Base-by-base conservation (phyloP, 768 basidiomycete genomes). In the Amanita pallidorosea region DNA sequence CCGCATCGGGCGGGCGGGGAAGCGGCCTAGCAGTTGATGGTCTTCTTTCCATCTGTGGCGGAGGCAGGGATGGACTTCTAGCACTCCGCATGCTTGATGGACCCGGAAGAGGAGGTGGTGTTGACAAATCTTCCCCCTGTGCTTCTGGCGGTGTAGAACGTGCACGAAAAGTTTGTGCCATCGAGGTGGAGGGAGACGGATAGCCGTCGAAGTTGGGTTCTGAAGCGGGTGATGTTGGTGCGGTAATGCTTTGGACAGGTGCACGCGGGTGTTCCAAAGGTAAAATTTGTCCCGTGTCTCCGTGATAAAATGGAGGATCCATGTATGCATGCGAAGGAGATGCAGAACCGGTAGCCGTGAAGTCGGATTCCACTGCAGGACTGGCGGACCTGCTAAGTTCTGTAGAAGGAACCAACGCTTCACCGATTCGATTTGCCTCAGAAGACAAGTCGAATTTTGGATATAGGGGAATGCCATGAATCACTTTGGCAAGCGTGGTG, bases 331-430 rank as follows among this genome's bases (percentile, higher is more conserved):
- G 73, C 0, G 76, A 71, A 11, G 77, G 77, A 1, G 74, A 69
- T 4, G 65, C 68, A 2, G 69, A 59, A 1, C 64, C 65, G 0
- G 69, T 67, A n/a, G 58, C 56, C 4, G 73, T 71, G 53, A 67
- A 68, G 2, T 69, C 62, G 0, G 77, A 79, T 47, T 78, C 78
- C 20, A 74, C 67, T 9, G 73, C 71, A 36, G 76, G 75, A 49
- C 74, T 80, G 4, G 58, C 52, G 2, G 63, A 54, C 7, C 65
- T 65, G 20, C 25, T 37, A 2, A 13, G 31, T 13, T 52, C n/a
- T 60, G 58, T 11, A 57, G 60, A 22, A 60, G 56, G 29, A 66
- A 61, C 8, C 53, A 57, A 41, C 67, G 65, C 60, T 18, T 68
- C 68, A 27, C 57, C 59, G 7, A 64, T 65, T 11, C 64, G 66